Percentiles rank a stretch among this genome's conserved stretches.
Conservation (phyloP, 768 basidiomycete species). For the Auriculariales sp. region DNA sequence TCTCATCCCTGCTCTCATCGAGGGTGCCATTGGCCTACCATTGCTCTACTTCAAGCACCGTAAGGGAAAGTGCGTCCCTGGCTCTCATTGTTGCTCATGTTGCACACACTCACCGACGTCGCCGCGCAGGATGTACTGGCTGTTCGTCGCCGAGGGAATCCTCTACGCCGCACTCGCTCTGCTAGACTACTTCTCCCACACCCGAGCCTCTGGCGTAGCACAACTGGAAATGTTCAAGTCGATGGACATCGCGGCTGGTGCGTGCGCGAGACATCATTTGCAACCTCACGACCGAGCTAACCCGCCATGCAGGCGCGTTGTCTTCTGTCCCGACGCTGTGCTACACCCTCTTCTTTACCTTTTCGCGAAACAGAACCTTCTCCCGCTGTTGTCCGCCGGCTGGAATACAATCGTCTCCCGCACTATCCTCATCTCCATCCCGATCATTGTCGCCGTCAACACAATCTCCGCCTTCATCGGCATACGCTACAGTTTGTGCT, state of each 20-base stretch:
- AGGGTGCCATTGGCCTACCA: constrained; percentile 41
- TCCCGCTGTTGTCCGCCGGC: constrained; percentile 35
- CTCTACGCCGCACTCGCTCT: constrained; percentile 43
- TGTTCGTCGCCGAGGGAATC: constrained; percentile 49
- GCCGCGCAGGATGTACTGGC: constrained; percentile 34
- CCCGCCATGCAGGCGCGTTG: constrained; percentile 22
- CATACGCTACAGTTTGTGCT: constrained; percentile 39
- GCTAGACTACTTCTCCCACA: constrained; percentile 44
- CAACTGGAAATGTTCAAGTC: constrained; percentile 31
- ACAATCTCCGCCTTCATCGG: constrained; percentile 54
- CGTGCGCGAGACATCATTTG: constrained; percentile 16
- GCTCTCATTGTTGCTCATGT: neutral
- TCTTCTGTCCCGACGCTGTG: constrained; percentile 55
- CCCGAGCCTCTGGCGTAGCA: constrained; percentile 34
- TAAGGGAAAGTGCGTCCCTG: constrained; percentile 30
- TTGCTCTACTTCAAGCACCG: constrained; percentile 36
- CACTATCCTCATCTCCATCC: constrained; percentile 37
- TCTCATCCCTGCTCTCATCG: constrained; percentile 48
- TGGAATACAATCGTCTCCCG: constrained; percentile 30
- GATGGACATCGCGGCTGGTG: constrained; percentile 50
- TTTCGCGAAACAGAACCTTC: constrained; percentile 35
- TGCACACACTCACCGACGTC: neutral
- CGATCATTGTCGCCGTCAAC: constrained; percentile 37
- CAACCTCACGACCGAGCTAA: neutral
- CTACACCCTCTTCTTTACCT: constrained; percentile 50